Evolutionary conservation across 345 rosid species (phyloP).

Genomic region (Turnera subulata): DNA sequence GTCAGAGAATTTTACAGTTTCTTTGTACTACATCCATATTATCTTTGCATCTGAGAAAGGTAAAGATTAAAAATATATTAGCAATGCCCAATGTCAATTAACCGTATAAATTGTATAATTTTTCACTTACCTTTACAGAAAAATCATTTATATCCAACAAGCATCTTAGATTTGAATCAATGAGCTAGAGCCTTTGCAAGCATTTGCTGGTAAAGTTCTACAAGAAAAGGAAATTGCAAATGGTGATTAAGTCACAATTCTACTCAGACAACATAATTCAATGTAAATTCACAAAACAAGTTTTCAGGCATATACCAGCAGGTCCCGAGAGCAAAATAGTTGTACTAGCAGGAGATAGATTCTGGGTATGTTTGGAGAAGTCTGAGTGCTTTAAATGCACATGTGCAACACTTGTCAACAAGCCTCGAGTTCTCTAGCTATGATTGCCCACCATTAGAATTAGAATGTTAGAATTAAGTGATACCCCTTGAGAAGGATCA

Average conservation of each 20-base stretch:
- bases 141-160: conserved; percentile 82
- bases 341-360: conserved; percentile 89
- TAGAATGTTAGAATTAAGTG: too few relatives aligned
- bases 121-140: conserved; percentile 60
- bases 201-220: conserved; percentile 89
- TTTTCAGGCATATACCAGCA: conserved; percentile 51
- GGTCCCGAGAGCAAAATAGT: conserved; percentile 88
- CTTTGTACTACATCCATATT: conserved; percentile 64
- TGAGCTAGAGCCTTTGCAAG: conserved; percentile 94
- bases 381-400: conserved; percentile 76
- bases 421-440: conserved; percentile 46
- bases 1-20: conserved; percentile 40
- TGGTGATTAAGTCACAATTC: conserved; percentile 11
- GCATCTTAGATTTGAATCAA: conserved; percentile 85
- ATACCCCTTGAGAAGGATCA: too few relatives aligned
- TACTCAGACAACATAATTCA: neutral
- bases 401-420: conserved; percentile 80
- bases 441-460: too few relatives aligned
- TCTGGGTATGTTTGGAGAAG: conserved; percentile 76
- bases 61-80: neutral
- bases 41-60: conserved; percentile 64
- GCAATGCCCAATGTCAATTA: neutral
- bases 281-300: conserved; percentile 1
- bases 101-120: neutral
- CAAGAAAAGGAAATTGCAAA: conserved; percentile 2